Percentiles rank a stretch among this genome's conserved stretches.
Conservation (phyloP, 2,329 filamentous ascomycete species). For the Trichoderma asperellum region DNA sequence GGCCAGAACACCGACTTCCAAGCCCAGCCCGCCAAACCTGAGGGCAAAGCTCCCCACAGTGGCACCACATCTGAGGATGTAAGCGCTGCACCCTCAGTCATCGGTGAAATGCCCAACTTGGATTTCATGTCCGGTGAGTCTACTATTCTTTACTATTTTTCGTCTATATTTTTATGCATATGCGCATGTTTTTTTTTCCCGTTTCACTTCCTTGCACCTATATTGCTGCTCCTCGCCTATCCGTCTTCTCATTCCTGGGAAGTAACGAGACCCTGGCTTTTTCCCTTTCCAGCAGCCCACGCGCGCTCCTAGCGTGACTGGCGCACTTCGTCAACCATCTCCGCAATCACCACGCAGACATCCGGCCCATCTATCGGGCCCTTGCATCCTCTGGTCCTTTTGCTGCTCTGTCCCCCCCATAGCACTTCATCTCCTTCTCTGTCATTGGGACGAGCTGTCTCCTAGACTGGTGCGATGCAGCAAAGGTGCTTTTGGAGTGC, state of each 20-base stretch:
- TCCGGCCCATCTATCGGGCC: constrained; percentile 8
- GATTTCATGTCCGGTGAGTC: constrained; percentile 58
- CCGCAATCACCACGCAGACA: constrained; percentile 16
- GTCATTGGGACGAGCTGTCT: constrained; percentile 23
- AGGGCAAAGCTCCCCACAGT: constrained; percentile 41
- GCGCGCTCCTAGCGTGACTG: constrained; percentile 13
- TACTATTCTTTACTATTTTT: constrained; percentile 22
- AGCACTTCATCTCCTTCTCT: constrained; percentile 1
- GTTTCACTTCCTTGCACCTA: neutral
- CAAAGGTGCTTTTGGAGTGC: constrained; percentile 35
- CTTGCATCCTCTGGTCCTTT: constrained; percentile 20
- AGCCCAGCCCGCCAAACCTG: constrained; percentile 52
- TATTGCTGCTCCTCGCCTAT: neutral
- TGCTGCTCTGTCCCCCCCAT: constrained; percentile 23
- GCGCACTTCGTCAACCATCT: constrained; percentile 18
- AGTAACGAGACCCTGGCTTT: constrained; percentile 7
- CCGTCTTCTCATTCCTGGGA: constrained; percentile 1
- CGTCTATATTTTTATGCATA: constrained; percentile 21
- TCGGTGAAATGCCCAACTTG: constrained; percentile 52
- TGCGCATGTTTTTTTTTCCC: neutral
- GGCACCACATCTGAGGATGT: constrained; percentile 46
- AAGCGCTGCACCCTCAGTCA: constrained; percentile 46
- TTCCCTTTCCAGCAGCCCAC: constrained; percentile 19
- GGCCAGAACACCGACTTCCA: constrained; percentile 63
- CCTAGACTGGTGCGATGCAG: constrained; percentile 29